Evolutionary conservation across 2,329 filamentous ascomycete genomes (phyloP).

Genomic region (Colletotrichum sansevieriae): DNA sequence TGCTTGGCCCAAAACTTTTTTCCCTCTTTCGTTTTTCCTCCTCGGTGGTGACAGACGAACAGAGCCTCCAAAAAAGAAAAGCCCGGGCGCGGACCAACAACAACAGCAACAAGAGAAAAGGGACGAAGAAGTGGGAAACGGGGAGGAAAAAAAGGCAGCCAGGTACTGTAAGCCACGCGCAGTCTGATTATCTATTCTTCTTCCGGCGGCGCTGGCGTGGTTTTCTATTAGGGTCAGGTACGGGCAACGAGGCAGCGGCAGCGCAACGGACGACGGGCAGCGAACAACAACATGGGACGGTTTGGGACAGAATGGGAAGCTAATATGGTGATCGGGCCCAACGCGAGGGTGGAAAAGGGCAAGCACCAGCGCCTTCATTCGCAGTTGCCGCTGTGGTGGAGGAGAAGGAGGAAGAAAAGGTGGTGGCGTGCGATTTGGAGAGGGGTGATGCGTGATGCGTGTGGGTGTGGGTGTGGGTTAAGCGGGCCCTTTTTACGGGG

Average conservation of each 20-base stretch:
- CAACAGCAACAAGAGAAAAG: slow-evolving; percentile 9
- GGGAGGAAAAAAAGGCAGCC: slow-evolving; percentile 7
- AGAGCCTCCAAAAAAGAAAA: slow-evolving; percentile 33
- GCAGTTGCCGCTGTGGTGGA: slow-evolving; percentile 32
- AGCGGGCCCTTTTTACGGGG: neutral
- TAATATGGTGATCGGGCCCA: slow-evolving; percentile 38
- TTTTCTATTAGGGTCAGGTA: slow-evolving; percentile 27
- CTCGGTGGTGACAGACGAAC: slow-evolving; percentile 34
- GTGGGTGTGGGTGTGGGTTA: slow-evolving; percentile 21
- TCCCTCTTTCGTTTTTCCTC: slow-evolving; percentile 22
- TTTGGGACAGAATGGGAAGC: slow-evolving; percentile 38
- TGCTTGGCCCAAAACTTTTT: slow-evolving; percentile 24
- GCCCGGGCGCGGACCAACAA: slow-evolving; percentile 1
- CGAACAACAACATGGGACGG: slow-evolving; percentile 25
- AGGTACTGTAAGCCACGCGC: slow-evolving; percentile 33
- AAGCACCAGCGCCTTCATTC: slow-evolving; percentile 39
- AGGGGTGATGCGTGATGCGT: neutral
- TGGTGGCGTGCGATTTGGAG: slow-evolving; percentile 26
- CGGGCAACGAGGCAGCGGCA: slow-evolving; percentile 22
- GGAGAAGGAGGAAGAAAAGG: slow-evolving; percentile 21
- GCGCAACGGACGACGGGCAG: slow-evolving; percentile 20
- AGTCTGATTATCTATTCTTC: slow-evolving; percentile 25
- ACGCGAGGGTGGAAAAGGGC: slow-evolving; percentile 37
- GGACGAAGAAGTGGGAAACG: slow-evolving; percentile 7
- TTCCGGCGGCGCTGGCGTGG: slow-evolving; percentile 23